Evolutionary conservation across 148 eudicot species (phyloP).

Genomic region (Vaccinium myrtillus): DNA sequence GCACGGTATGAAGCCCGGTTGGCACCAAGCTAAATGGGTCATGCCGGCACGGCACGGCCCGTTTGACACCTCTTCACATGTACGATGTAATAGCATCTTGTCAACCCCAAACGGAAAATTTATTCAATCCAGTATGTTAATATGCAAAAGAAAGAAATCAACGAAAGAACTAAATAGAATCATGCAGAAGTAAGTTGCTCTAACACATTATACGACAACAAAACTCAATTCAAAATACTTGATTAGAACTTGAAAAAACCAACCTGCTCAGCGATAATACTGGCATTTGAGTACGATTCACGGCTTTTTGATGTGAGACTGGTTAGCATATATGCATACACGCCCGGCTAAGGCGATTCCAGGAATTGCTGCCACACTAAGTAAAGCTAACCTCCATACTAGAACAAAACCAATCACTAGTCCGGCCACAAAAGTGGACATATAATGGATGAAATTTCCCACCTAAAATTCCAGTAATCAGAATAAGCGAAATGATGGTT

Average conservation of each 20-base stretch:
- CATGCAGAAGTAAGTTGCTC: background rate
- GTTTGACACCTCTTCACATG: too few relatives aligned
- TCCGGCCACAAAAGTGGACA: conserved; percentile 95
- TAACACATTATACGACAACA: background rate
- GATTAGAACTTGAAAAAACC: conserved; percentile 8
- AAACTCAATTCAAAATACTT: background rate
- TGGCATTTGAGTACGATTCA: conserved; percentile 95
- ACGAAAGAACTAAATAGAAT: too few relatives aligned
- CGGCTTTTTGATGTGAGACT: conserved; percentile 95
- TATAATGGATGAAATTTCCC: conserved; percentile 95
- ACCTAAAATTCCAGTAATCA: conserved; percentile 45
- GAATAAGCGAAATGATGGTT: background rate
- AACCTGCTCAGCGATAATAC: conserved; percentile 96
- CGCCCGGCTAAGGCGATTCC: conserved; percentile 98
- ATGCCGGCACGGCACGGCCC: too few relatives aligned
- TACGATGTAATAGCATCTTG: background rate
- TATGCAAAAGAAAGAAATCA: too few relatives aligned
- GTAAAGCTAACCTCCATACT: conserved; percentile 96
- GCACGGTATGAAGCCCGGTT: too few relatives aligned
- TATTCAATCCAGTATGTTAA: too few relatives aligned
- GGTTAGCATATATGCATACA: conserved; percentile 90
- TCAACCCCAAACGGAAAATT: background rate
- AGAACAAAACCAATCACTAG: conserved; percentile 97
- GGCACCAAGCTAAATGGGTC: too few relatives aligned
- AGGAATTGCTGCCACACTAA: conserved; percentile 94